These are phyloP conservation scores for Aspergillus proliferans DNA, from an alignment of 2,329 filamentous ascomycete species.

Conservation along the genomic window DNA sequence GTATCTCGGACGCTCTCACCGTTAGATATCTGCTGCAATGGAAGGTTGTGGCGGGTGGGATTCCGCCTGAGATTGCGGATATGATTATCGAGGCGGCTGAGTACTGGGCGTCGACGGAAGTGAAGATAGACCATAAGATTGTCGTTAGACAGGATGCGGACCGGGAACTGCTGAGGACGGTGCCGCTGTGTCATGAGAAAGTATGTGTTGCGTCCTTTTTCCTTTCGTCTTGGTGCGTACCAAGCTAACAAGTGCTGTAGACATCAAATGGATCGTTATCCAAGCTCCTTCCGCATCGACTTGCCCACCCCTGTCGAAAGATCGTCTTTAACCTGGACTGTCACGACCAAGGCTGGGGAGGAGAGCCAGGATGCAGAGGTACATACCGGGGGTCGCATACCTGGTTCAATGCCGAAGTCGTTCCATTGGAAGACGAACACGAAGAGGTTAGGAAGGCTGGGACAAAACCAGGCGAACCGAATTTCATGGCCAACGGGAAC, in stretches of 20 bases:
- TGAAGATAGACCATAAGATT: conserved; percentile 13
- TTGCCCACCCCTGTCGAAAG: conserved; percentile 33
- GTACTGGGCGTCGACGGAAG: conserved; percentile 25
- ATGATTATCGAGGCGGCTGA: conserved; percentile 35
- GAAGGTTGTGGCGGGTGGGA: conserved; percentile 16
- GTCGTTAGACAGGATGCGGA: conserved; percentile 27
- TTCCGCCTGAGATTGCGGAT: conserved; percentile 35
- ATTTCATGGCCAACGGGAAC: conserved; percentile 22
- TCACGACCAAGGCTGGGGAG: conserved; percentile 32
- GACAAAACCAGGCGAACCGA: conserved; percentile 14
- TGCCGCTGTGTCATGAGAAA: conserved; percentile 30
- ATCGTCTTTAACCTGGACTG: conserved; percentile 31
- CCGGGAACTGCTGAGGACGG: conserved; percentile 28
- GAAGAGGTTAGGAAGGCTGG: conserved; percentile 6
- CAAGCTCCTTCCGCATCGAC: conserved; percentile 27
- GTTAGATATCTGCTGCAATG: conserved; percentile 26
- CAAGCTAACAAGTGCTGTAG: conserved; percentile 1
- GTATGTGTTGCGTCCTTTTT: conserved; percentile 10
- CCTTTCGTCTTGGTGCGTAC: no score
- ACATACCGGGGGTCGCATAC: conserved; percentile 29
- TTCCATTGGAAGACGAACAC: conserved; percentile 14
- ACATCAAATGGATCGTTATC: conserved; percentile 11
- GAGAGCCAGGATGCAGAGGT: conserved; percentile 10
- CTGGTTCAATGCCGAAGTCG: conserved; percentile 34
- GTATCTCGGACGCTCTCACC: conserved; percentile 27